A percentile compares a stretch with the other conserved stretches of the same genome.
Conservation (phyloP, 305 asterid species). For the Fraxinus floribunda region DNA sequence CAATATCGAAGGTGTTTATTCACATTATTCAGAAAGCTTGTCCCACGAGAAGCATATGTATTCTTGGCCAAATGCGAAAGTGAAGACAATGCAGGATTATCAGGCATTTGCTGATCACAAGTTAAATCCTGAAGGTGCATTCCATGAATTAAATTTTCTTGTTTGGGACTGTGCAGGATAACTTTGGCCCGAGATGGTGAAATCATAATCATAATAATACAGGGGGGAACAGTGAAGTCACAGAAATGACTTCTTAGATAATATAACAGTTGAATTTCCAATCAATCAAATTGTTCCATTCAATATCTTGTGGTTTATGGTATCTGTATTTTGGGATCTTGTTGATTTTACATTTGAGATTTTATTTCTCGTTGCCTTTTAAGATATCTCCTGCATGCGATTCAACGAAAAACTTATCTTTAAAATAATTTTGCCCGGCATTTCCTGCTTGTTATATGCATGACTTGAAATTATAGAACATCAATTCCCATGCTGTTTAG, state of each 20-base stretch:
- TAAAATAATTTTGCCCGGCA: too few species aligned
- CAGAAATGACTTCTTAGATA: slow-evolving; percentile 7
- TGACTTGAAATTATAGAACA: slow-evolving; percentile 1
- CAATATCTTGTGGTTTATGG: neutral
- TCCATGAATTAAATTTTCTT: slow-evolving; percentile 12
- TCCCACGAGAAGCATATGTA: slow-evolving; percentile 35
- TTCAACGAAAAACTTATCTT: neutral
- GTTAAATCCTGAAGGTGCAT: slow-evolving; percentile 43
- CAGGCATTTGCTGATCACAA: slow-evolving; percentile 39
- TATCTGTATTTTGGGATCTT: slow-evolving; percentile 4
- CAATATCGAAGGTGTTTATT: slow-evolving; percentile 38
- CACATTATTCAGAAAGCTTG: slow-evolving; percentile 32
- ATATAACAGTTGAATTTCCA: neutral
- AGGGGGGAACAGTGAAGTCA: neutral
- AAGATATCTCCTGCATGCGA: neutral
- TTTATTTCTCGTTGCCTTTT: slow-evolving; percentile 4
- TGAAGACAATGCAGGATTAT: slow-evolving; percentile 34
- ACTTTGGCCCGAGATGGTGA: neutral
- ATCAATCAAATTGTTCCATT: neutral
- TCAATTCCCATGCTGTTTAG: neutral
- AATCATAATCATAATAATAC: neutral
- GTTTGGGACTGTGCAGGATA: slow-evolving; percentile 12
- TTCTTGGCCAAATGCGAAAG: slow-evolving; percentile 34
- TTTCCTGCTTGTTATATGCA: slow-evolving; percentile 3
- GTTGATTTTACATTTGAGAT: slow-evolving; percentile 9